Conservation (phyloP, 2,329 filamentous ascomycete genomes). For the Colletotrichum kahawae region DNA sequence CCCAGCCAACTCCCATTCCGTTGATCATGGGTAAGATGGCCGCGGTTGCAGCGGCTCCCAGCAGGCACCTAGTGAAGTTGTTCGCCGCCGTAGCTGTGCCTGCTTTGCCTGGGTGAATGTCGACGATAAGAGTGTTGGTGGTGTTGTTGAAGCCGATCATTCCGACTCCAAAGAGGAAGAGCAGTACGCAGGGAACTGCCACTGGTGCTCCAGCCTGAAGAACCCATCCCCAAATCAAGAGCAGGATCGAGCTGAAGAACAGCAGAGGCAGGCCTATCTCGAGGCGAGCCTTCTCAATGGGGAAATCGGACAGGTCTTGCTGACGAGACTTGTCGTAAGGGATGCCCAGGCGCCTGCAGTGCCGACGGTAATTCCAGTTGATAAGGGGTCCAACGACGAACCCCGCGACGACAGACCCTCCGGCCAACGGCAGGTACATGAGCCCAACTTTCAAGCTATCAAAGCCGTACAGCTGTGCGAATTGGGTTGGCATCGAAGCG, state of each 20-base stretch:
- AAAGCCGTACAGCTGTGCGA: slow-evolving; percentile 61
- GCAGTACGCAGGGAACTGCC: slow-evolving; percentile 51
- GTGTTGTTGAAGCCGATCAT: slow-evolving; percentile 61
- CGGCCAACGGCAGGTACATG: slow-evolving; percentile 57
- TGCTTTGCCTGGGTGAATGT: slow-evolving; percentile 57
- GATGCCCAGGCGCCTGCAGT: slow-evolving; percentile 59
- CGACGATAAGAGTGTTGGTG: slow-evolving; percentile 57
- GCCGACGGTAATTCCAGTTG: slow-evolving; percentile 71
- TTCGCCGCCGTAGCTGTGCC: slow-evolving; percentile 61
- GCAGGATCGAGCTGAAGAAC: slow-evolving; percentile 49
- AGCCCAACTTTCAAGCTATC: slow-evolving; percentile 60
- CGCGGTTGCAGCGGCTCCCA: slow-evolving; percentile 58
- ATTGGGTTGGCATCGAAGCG: slow-evolving; percentile 47
- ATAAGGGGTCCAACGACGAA: slow-evolving; percentile 58
- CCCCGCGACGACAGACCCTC: slow-evolving; percentile 52
- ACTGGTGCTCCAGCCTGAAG: slow-evolving; percentile 46
- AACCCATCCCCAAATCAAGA: slow-evolving; percentile 59
- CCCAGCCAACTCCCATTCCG: slow-evolving; percentile 55
- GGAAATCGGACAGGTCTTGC: slow-evolving; percentile 52
- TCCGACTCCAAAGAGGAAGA: slow-evolving; percentile 50
- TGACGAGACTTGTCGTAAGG: slow-evolving; percentile 57
- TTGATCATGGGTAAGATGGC: slow-evolving; percentile 57
- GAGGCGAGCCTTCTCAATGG: slow-evolving; percentile 56
- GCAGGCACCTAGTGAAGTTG: slow-evolving; percentile 59
- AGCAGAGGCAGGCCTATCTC: slow-evolving; percentile 57